A percentile compares a stretch with the other conserved stretches of the same genome.
Evolutionary conservation across 2,329 filamentous ascomycete species (phyloP).

Genomic region (Colletotrichum endophyticum): DNA sequence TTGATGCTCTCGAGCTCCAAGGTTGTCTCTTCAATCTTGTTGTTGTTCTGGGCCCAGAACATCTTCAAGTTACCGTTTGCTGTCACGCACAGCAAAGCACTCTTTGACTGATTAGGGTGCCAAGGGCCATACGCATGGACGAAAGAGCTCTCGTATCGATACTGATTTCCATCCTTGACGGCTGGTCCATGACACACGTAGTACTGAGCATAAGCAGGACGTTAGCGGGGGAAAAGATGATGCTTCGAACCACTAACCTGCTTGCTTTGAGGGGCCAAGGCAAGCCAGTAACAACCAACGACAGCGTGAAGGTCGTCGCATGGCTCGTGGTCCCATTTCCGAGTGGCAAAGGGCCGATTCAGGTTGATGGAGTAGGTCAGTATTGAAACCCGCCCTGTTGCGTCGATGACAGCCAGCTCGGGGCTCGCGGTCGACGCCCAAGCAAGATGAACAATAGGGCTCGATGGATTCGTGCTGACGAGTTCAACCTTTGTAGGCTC

Average conservation of each 20-base stretch:
- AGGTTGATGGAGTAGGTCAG: constrained; percentile 74
- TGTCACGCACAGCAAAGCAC: constrained; percentile 79
- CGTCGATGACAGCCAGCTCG: constrained; percentile 85
- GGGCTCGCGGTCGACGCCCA: constrained; percentile 77
- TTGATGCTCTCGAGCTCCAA: constrained; percentile 77
- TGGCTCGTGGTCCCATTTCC: constrained; percentile 69
- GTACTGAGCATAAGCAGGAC: constrained; percentile 29
- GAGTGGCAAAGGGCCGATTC: constrained; percentile 70
- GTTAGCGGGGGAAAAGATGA: neutral
- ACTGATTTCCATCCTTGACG: constrained; percentile 65
- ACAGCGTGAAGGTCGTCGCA: constrained; percentile 78
- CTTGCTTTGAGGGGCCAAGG: constrained; percentile 54
- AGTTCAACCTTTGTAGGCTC: constrained; percentile 70
- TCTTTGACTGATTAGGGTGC: constrained; percentile 74
- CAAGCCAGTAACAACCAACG: constrained; percentile 87
- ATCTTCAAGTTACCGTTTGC: constrained; percentile 76
- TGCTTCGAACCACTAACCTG: constrained; percentile 34
- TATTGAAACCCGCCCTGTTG: constrained; percentile 77
- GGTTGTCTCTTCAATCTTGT: constrained; percentile 72
- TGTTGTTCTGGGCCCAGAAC: constrained; percentile 77
- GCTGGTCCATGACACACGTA: constrained; percentile 64
- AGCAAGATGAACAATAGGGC: constrained; percentile 77
- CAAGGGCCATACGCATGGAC: constrained; percentile 72
- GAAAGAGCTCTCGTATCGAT: constrained; percentile 72
- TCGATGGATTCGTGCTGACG: constrained; percentile 66